These are phyloP conservation scores for Basidioascus undulatus DNA, from an alignment of 768 basidiomycete species.

Conservation along the genomic window DNA sequence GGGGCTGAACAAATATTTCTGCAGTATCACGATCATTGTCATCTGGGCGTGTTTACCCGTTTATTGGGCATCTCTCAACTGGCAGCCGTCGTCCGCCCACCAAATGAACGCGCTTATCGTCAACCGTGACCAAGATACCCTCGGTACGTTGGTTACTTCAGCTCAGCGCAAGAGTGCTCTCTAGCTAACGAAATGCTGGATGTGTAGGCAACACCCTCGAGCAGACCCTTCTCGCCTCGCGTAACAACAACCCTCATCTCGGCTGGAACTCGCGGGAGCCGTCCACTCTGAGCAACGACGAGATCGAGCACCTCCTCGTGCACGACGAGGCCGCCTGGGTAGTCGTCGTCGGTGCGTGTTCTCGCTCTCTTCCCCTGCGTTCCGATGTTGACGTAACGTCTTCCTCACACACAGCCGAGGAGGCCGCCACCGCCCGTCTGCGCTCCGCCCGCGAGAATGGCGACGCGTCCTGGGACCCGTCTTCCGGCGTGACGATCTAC, in stretches of 20 bases:
- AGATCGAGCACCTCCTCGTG: slow-evolving; percentile 17
- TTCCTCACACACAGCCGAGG: slow-evolving; percentile 17
- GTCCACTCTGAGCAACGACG: slow-evolving; percentile 13
- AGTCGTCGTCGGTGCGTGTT: slow-evolving; percentile 20
- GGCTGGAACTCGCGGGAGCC: slow-evolving; percentile 14
- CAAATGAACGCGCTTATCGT: slow-evolving; percentile 21
- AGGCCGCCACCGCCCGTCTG: slow-evolving; percentile 19
- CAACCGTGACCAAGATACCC: slow-evolving; percentile 20
- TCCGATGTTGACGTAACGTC: neutral
- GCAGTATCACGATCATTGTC: slow-evolving; percentile 19
- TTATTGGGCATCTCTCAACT: slow-evolving; percentile 17
- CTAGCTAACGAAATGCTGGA: neutral
- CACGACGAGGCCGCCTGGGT: slow-evolving; percentile 23
- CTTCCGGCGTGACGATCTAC: slow-evolving; percentile 19
- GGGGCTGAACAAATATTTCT: too few relatives aligned
- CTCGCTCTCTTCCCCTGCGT: neutral
- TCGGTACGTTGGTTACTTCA: slow-evolving; percentile 12
- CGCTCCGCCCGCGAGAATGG: slow-evolving; percentile 20
- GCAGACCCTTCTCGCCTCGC: slow-evolving; percentile 12
- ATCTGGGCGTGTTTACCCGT: slow-evolving; percentile 24
- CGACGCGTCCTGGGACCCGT: slow-evolving; percentile 20
- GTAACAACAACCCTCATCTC: slow-evolving; percentile 12
- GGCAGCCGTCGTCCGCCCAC: slow-evolving; percentile 1
- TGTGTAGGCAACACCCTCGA: slow-evolving; percentile 6
- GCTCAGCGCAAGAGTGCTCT: neutral